Evolutionary conservation across 1,284 basidiomycete species (phyloP).

Genomic region (Trichosporon sp.): DNA sequence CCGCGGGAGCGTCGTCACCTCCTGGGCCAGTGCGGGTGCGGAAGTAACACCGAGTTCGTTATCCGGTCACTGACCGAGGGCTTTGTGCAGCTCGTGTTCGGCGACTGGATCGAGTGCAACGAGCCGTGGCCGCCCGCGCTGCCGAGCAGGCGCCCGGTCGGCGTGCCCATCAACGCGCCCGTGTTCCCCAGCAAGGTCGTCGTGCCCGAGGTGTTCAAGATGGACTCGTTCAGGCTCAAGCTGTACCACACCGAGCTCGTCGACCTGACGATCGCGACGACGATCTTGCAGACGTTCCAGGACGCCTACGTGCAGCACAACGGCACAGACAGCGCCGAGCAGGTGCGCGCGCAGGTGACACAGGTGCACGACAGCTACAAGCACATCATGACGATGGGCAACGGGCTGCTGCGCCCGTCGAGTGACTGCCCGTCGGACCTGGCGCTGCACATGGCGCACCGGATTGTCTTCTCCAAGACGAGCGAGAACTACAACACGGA

Average conservation of each 20-base stretch:
- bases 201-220: conserved; percentile 73
- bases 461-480: conserved; percentile 11
- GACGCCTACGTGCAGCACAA: conserved; percentile 39
- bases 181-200: conserved; percentile 46
- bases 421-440: conserved; percentile 16
- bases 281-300: conserved; percentile 53
- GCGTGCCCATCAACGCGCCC: conserved; percentile 48
- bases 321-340: conserved; percentile 67
- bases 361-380: conserved; percentile 33
- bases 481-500: neutral
- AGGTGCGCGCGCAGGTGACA: conserved; percentile 55
- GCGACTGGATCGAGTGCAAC: conserved; percentile 25
- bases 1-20: conserved; percentile 29
- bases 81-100: conserved; percentile 65
- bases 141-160: conserved; percentile 33
- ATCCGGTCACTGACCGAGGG: conserved; percentile 59
- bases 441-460: conserved; percentile 20
- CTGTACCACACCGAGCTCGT: conserved; percentile 62
- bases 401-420: conserved; percentile 6
- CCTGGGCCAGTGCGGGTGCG: conserved; percentile 29
- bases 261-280: conserved; percentile 70
- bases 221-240: conserved; percentile 70
- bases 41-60: conserved; percentile 33
- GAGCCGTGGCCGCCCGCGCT: conserved; percentile 46
- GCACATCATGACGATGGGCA: conserved; percentile 23